Evolutionary conservation across 2,329 filamentous ascomycete species (phyloP), one percentile per base, ranked within the genome.

Genomic region (Diplodia corticola): DNA sequence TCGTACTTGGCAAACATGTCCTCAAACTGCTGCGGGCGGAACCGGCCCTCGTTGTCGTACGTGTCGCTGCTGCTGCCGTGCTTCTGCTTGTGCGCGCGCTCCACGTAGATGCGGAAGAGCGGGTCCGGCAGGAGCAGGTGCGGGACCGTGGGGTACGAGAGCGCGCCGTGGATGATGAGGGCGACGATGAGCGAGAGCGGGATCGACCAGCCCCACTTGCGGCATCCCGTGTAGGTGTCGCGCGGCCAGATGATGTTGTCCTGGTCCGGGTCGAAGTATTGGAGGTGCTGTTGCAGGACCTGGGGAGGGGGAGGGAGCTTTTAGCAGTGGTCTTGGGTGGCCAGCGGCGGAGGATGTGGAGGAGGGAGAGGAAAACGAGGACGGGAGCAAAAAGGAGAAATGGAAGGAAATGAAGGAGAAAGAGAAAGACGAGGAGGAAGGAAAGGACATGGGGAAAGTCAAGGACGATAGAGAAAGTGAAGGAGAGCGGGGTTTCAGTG

Each of bases 231-330:
- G 72, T 79, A 86, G 2, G 83, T 86, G 71, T 86, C 84, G 1
- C 68, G 70, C 0, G 84, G 83, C 80, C 80, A 85, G 67, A 86
- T 82, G n/a, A 86, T 73, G 37, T 81, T 81, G 70, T 86, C 84
- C 30, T 73, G 69, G 70, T 86, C 83, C 10, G 74, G 70, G 71
- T 86, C 84, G 69, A 83, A 86, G 76, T 83, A 86, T 24, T 76
- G 75, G 69, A 79, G 79, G 71, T 86, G 84, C 69, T 86, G 84
- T 70, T 85, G 82, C 3, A 86, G 77, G 13, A 85, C 80, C 57
- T 60, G 72, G 5, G 51, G 7, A n/a, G n/a, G n/a, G n/a, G n/a
- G n/a, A n/a, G n/a, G n/a, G n/a, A n/a, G n/a, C n/a, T n/a, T n/a
- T n/a, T n/a, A n/a, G n/a, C n/a, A n/a, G n/a, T n/a, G n/a, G n/a